phyloP scores from a whole-genome alignment of 192 early-diverging fungal genomes.

The Podila epicladia region DNA sequence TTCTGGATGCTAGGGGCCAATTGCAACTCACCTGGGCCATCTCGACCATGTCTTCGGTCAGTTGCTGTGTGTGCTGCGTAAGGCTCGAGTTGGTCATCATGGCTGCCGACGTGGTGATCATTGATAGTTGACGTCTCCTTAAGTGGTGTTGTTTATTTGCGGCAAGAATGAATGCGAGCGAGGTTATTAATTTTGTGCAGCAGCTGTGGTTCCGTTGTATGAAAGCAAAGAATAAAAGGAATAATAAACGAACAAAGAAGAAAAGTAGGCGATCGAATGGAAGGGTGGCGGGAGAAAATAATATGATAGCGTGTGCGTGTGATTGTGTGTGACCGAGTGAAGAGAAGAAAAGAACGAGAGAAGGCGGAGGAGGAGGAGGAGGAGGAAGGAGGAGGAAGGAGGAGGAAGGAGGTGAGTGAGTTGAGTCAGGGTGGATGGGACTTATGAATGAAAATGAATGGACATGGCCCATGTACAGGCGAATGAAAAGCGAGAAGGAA shows the following conservation, averaged over 20 bases:
- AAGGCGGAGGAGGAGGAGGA: not conserved
- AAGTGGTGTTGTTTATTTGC: not conserved
- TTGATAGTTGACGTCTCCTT: not conserved
- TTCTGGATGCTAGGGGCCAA: not conserved
- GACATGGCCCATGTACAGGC: not conserved
- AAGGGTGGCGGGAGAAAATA: not conserved
- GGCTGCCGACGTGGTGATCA: conserved; percentile 42
- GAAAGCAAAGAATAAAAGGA: not conserved
- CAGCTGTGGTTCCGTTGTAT: no score
- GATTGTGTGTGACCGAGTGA: not conserved
- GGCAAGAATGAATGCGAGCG: no score
- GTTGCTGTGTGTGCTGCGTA: conserved; percentile 15
- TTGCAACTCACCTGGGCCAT: conserved; percentile 17
- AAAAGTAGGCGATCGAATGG: not conserved
- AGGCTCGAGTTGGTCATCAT: conserved; percentile 2
- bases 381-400: not conserved
- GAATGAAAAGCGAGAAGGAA: no score
- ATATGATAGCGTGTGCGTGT: no score
- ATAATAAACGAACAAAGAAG: no score
- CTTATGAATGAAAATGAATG: not conserved
- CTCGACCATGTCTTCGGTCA: conserved; percentile 34
- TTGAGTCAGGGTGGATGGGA: not conserved
- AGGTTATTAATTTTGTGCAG: no score
- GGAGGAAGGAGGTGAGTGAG: not conserved
- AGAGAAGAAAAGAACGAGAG: not conserved